A percentile compares a stretch with the other conserved stretches of the same genome.
phyloP scores from a whole-genome alignment of 257 asterid genomes.

The Lithospermum erythrorhizon region DNA sequence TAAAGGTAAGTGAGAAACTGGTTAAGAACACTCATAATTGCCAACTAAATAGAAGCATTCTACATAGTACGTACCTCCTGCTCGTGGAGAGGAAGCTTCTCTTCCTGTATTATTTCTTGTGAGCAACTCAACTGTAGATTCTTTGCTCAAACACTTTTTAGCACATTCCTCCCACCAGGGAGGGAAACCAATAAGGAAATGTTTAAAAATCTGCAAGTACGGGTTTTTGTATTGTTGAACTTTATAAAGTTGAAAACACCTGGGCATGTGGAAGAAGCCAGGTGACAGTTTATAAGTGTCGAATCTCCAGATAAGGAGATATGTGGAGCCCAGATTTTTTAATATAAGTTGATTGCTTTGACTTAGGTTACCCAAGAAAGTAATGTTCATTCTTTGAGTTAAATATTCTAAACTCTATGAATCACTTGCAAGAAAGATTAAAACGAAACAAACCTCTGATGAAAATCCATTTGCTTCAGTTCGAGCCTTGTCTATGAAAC shows the following conservation, averaged over 20 bases:
- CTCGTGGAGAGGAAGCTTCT: background rate
- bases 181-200: conserved; percentile 70
- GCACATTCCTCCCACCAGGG: conserved; percentile 52
- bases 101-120: conserved; percentile 7
- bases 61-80: background rate
- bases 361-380: background rate
- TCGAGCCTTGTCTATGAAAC: conserved; percentile 49
- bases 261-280: background rate
- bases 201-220: conserved; percentile 36
- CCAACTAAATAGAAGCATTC: background rate
- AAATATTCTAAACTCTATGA: background rate
- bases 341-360: background rate
- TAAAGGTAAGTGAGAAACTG: background rate
- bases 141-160: conserved; percentile 23
- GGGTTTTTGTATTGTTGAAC: background rate
- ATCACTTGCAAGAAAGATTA: background rate
- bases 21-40: background rate
- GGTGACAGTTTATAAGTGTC: background rate
- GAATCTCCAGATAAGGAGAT: background rate
- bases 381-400: background rate
- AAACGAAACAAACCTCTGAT: conserved; percentile 36
- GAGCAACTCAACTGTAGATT: conserved; percentile 16
- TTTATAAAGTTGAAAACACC: background rate
- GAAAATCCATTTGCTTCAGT: conserved; percentile 62
- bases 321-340: background rate